These are phyloP conservation scores for Aureobasidium namibiae DNA, from an alignment of 2,329 filamentous ascomycete genomes.

Conservation along the genomic window DNA sequence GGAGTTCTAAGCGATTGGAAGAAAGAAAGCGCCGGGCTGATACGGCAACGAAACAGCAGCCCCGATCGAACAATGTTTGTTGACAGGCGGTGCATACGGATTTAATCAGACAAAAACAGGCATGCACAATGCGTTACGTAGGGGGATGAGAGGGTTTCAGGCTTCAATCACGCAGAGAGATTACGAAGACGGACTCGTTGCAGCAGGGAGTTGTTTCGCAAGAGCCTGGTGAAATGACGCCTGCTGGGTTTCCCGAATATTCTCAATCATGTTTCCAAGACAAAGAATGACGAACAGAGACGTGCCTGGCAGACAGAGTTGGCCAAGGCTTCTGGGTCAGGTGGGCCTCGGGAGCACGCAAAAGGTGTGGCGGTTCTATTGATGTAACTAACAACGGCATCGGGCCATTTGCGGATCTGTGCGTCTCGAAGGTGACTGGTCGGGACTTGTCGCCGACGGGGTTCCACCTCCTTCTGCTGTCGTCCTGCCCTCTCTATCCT, in stretches of 20 bases:
- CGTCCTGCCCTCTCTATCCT: constrained; percentile 8
- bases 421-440: background rate
- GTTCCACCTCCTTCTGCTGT: constrained; percentile 8
- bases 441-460: constrained; percentile 5
- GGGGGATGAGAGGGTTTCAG: constrained; percentile 1
- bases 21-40: constrained; percentile 2
- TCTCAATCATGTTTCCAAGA: background rate
- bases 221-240: constrained; percentile 1
- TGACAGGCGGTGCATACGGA: constrained; percentile 6
- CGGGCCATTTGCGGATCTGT: constrained; percentile 1
- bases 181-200: background rate
- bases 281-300: constrained; percentile 9
- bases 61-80: constrained; percentile 7
- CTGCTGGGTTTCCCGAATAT: background rate
- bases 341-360: constrained; percentile 7
- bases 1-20: constrained; percentile 9
- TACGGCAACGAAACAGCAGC: constrained; percentile 7
- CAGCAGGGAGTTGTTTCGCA: background rate
- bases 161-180: background rate
- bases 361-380: constrained; percentile 5
- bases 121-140: background rate
- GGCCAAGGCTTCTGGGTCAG: background rate
- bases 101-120: background rate
- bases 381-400: constrained; percentile 1
- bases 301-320: constrained; percentile 3